phyloP scores from a whole-genome alignment of 2,329 filamentous ascomycete genomes.

The Parasarocladium wereldwijsianum region DNA sequence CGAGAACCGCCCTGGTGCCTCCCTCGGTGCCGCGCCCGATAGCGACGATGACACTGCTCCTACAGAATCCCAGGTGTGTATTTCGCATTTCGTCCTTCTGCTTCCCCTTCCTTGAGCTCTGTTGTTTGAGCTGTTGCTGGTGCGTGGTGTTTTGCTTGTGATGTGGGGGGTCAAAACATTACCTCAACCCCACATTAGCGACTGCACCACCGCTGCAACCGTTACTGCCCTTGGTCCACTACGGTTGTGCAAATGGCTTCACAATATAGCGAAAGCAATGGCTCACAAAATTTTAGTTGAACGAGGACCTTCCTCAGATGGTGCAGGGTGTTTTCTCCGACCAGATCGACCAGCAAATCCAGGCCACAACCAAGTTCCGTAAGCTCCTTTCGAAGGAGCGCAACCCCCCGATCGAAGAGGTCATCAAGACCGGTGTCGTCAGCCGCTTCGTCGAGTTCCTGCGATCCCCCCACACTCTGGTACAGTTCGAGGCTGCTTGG shows the following conservation, averaged over 20 bases:
- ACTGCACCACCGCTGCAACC: no score
- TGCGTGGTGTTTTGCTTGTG: constrained; percentile 8
- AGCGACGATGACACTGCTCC: constrained; percentile 95
- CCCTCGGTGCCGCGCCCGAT: constrained; percentile 77
- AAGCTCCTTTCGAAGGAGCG: constrained; percentile 97
- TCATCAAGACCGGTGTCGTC: constrained; percentile 98
- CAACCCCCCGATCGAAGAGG: constrained; percentile 96
- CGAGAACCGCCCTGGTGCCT: constrained; percentile 65
- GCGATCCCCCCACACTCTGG: constrained; percentile 89
- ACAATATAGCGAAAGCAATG: not conserved
- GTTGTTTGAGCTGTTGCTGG: constrained; percentile 1
- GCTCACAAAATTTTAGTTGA: constrained; percentile 55
- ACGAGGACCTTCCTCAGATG: constrained; percentile 97
- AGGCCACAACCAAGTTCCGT: constrained; percentile 94
- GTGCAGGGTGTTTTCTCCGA: constrained; percentile 96
- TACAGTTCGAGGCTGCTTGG: constrained; percentile 98
- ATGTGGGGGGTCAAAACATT: constrained; percentile 19
- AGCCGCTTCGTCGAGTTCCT: constrained; percentile 97
- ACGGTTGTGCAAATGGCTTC: not conserved
- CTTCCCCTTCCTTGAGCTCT: constrained; percentile 5
- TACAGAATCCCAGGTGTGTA: constrained; percentile 81
- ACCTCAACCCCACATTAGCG: constrained; percentile 19
- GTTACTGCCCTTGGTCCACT: not conserved
- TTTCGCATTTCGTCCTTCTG: constrained; percentile 7
- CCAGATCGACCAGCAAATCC: constrained; percentile 94